Evolutionary conservation across 352 stramenopile genomes (phyloP), one percentile per base, ranked within the genome.

Genomic region (Pythium oligandrum): DNA sequence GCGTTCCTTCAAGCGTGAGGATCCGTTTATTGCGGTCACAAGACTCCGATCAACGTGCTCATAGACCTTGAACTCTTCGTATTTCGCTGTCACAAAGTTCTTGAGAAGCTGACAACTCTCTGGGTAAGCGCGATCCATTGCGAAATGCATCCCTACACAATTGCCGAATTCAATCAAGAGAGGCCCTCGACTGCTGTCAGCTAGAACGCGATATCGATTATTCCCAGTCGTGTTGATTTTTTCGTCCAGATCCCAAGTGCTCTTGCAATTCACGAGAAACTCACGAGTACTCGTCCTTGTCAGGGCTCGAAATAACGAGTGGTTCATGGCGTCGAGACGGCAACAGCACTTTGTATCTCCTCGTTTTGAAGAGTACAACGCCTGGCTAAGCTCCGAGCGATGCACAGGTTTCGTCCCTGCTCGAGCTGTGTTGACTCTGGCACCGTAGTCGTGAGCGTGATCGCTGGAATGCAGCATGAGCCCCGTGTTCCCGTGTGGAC

Each of bases 121-220:
- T 0, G 75, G 69, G 45, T 93, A 88, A 47, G 86, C 78, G 4
- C 48, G 59, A 6, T 51, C 49, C 17, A 92, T 54, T 42, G 61
- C 47, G 45, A 93, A 93, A 67, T 93, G 83, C 0, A 67, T 58
- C 6, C 83, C 82, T 0, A 90, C 52, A 49, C 76, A 80, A 57
- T 93, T 91, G 60, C 83, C 78, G 65, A 91, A 93, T 54, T 91
- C 83, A 4, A 91, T 52, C n/a, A 93, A 45, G 73, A 92, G 79
- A 0, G 83, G 83, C 0, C 83, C 83, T 0, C 81, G 75, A 53
- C 49, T 75, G 48, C 79, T 92, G 58, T 93, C 83, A 12, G 90
- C 59, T 6, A 92, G 67, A n/a, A 93, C 81, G n/a, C 61, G 64
- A 55, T 90, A 91, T 52, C 74, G 75, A 61, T 93, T 93, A 34